Base-by-base conservation (phyloP, 495 filamentous ascomycete genomes). In the Tuber indicum region DNA sequence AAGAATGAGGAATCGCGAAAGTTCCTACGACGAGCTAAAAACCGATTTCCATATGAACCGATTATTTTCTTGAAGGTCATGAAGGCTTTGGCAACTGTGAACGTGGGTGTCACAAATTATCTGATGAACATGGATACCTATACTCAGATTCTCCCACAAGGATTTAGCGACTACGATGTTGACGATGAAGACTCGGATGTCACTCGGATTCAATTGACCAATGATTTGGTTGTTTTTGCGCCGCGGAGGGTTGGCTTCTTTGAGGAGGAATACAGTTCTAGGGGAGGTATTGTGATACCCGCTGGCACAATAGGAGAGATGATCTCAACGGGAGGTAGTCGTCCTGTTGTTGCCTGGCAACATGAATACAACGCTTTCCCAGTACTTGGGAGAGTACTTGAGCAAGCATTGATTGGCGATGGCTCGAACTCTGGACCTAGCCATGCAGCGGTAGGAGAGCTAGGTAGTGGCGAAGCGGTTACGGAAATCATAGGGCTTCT, bases 11-110 rank as follows among this genome's bases (percentile, higher is more conserved):
- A 75, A 32, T 74, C 81, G 41, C 45, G 78, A 66, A 52, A 74
- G 58, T 78, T 84, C 32, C 74, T 84, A 44, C 82, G 43, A 62
- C 84, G 32, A 72, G 89, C 96, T 3, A 87, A 89, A 36, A 88
- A 87, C 74, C 90, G 95, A 70, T 98, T 93, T 84, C 96, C 96
- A 1, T 93, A 92, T 84, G 96, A 99, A 84, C 89, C 91, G 39
- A 82, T 89, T n/a, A 93, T 96, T 6, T 92, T 98, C 77, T 79
- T 97, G 73, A 88, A 88, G 73, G 83, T 94, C 62, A 89, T 87
- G 74, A 88, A 88, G 71, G 89, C 89, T 32, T 76, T 93, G 87
- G 87, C 69, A 77, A 90, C 72, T 83, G 87, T 83, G 14, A 80
- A 77, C 46, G 73, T 76, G 17, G 75, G 73, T 43, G 73, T 84